Percentiles rank a stretch among this genome's conserved stretches.
phyloP scores from a whole-genome alignment of 371 early-diverging fungal genomes.

The Choanephora cucurbitarum region DNA sequence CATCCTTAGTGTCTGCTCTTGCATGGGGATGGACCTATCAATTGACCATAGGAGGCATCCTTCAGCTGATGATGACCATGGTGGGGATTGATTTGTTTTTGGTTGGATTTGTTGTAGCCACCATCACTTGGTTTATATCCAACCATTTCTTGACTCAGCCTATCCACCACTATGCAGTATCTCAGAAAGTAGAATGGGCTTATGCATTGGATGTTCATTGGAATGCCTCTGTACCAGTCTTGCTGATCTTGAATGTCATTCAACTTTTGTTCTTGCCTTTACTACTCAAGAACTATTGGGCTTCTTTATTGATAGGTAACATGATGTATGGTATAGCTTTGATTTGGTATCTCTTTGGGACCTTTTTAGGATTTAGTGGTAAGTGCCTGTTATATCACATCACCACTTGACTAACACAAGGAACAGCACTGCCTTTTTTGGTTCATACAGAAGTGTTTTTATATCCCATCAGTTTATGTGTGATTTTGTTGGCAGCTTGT shows the following conservation, averaged over 20 bases:
- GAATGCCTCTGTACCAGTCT: slow-evolving; percentile 88
- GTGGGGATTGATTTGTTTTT: slow-evolving; percentile 75
- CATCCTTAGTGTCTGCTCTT: slow-evolving; percentile 60
- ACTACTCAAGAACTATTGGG: slow-evolving; percentile 68
- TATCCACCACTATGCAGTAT: slow-evolving; percentile 73
- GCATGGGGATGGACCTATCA: slow-evolving; percentile 77
- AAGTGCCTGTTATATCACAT: no score
- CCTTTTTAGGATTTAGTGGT: slow-evolving; percentile 88
- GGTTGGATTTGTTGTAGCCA: slow-evolving; percentile 68
- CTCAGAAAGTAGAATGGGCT: slow-evolving; percentile 91
- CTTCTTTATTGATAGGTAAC: slow-evolving; percentile 82
- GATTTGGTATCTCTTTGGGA: slow-evolving; percentile 79
- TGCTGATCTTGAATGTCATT: slow-evolving; percentile 80
- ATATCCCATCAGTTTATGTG: slow-evolving; percentile 76
- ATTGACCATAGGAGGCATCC: slow-evolving; percentile 57
- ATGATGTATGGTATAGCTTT: slow-evolving; percentile 78
- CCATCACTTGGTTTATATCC: slow-evolving; percentile 70
- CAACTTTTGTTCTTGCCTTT: slow-evolving; percentile 89
- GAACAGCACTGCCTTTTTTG: slow-evolving; percentile 83
- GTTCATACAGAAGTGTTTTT: slow-evolving; percentile 84
- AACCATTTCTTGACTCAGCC: slow-evolving; percentile 80
- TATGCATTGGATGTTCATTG: slow-evolving; percentile 95
- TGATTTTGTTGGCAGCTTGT: slow-evolving; percentile 72
- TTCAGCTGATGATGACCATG: slow-evolving; percentile 72
- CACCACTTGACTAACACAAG: no score